Base-by-base conservation (phyloP, 2,329 filamentous ascomycete species). In the Dothistroma septosporum region DNA sequence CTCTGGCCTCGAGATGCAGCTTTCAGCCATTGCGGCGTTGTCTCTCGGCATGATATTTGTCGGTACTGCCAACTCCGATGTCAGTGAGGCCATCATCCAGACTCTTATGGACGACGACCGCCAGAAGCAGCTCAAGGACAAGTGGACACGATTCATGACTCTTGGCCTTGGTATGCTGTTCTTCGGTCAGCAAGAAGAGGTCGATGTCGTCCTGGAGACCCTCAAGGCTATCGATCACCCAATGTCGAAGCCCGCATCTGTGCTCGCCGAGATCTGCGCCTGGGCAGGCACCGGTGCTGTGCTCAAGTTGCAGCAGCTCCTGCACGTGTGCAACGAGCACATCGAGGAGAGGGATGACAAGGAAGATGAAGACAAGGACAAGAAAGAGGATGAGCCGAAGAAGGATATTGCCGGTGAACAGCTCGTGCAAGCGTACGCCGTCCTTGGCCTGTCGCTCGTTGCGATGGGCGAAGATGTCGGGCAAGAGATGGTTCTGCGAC, bases 391-490 rank as follows among this genome's bases (percentile, higher is more conserved):
- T 28, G 74, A 74, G 21, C 77, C 80, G 68, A 96, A 95, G 82
- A 94, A 94, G 80, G 71, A 73, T 53, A 64, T 68, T 14, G 67
- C 66, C 21, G 91, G 91, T 28, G 93, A 97, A 68, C 93, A 97
- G 78, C 82, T 99, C 58, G 86, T 97, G 52, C 95, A 99, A 76
- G 90, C 92, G 4, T 99, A 99, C 73, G 94, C 94, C 59, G 93
- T 99, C 2, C 84, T 99, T 60, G 95, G 94, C 69, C 87, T 99
- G 61, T 93, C 91, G 12, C 81, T 99, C 58, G 94, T 99, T 60
- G 89, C 93, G 16, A 99, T 99, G 94, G 94, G 94, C 62, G 94
- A 99, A 75, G 95, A 99, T 61, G 88, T 99, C 59, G 95, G 95
- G 5, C 94, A 99, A 75, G 94, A 99, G 74, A 99, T 99, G 94